Conservation (phyloP, 176 grass and related monocot genomes). For the Hyparrhenia diplandra region DNA sequence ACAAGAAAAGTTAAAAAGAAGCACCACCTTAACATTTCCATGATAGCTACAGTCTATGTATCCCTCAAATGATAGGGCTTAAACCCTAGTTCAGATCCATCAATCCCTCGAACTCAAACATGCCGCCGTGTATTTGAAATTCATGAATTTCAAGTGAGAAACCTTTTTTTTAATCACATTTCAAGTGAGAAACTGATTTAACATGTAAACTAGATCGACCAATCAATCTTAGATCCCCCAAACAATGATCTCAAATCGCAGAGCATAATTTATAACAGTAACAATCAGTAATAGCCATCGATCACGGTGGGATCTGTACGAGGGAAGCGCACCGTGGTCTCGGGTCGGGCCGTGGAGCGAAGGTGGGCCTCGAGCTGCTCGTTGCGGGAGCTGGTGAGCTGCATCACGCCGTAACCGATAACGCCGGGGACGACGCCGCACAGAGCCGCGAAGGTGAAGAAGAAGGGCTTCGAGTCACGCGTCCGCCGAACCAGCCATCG, state of each 20-base stretch:
- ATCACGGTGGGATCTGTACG: not conserved
- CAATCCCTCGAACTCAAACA: not conserved
- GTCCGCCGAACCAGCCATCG: conserved; percentile 79
- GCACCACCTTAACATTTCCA: not conserved
- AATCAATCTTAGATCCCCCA: not conserved
- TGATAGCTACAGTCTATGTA: not conserved
- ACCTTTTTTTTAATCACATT: no score
- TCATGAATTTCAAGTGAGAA: not conserved
- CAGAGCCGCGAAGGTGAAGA: conserved; percentile 74
- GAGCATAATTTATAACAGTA: not conserved
- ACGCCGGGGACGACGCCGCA: conserved; percentile 82
- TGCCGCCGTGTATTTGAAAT: not conserved
- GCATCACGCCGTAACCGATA: conserved; percentile 84
- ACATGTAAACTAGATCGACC: not conserved
- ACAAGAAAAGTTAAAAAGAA: not conserved
- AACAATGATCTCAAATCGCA: not conserved
- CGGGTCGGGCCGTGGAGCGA: conserved; percentile 64
- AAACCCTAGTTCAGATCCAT: conserved; percentile 9
- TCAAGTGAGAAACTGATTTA: no score
- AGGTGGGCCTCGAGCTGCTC: conserved; percentile 83
- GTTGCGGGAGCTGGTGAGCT: conserved; percentile 73
- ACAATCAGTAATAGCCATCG: not conserved
- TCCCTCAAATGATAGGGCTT: not conserved
- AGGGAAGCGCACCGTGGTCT: conserved; percentile 50
- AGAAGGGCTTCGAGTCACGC: conserved; percentile 92